Percentiles rank a stretch among this genome's conserved stretches.
These are phyloP conservation scores for Coriaria nepalensis DNA, from an alignment of 306 rosid species.

Conservation along the genomic window DNA sequence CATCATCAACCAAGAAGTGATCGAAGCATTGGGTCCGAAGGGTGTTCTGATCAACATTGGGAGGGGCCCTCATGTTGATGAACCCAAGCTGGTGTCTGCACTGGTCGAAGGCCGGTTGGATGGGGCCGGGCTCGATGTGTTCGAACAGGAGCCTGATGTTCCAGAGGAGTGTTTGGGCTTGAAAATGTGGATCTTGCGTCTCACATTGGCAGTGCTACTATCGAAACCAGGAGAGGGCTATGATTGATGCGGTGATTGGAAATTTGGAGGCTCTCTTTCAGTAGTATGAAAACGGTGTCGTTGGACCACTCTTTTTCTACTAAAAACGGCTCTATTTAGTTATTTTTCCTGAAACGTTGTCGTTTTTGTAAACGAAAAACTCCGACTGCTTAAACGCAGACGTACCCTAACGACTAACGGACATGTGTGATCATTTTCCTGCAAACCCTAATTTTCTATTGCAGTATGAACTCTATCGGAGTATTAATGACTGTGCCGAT, in stretches of 20 bases:
- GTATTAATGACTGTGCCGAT: conserved; percentile 38
- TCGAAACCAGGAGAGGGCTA: conserved; percentile 53
- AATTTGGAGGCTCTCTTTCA: conserved; percentile 82
- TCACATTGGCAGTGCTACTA: conserved; percentile 57
- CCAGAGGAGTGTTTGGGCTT: conserved; percentile 55
- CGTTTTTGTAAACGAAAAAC: too few species aligned
- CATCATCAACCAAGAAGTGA: conserved; percentile 55
- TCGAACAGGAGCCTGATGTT: conserved; percentile 64
- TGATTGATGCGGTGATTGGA: conserved; percentile 65
- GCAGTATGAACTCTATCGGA: conserved; percentile 12
- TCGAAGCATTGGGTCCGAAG: conserved; percentile 63
- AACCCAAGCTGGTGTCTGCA: conserved; percentile 55
- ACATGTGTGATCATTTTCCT: too few species aligned
- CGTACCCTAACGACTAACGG: too few species aligned
- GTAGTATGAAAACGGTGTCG: not conserved
- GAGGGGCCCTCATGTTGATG: conserved; percentile 83
- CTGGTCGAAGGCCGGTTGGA: conserved; percentile 69
- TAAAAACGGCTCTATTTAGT: too few species aligned
- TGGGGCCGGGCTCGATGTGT: conserved; percentile 83
- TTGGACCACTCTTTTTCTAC: too few species aligned
- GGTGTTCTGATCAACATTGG: conserved; percentile 68
- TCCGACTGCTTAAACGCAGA: too few species aligned
- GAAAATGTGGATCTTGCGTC: conserved; percentile 70
- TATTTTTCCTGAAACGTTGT: too few species aligned
- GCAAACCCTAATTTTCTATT: not conserved